phyloP scores from a whole-genome alignment of 805 yeast genomes.

The Metschnikowia similis region DNA sequence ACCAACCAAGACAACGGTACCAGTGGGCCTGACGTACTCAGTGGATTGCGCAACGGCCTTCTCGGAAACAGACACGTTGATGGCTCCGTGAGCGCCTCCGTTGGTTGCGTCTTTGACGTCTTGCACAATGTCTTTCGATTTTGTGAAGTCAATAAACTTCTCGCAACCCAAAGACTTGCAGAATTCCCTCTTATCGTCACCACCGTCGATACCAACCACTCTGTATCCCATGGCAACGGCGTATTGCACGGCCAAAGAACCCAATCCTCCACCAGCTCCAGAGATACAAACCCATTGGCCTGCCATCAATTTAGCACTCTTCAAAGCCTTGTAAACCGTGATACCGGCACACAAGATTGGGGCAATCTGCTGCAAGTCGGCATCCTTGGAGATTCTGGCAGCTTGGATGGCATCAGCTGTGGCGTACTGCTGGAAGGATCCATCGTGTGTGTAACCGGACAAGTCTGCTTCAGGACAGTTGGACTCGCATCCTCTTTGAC shows the following conservation, averaged over 20 bases:
- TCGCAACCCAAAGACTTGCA: conserved; percentile 61
- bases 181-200: conserved; percentile 53
- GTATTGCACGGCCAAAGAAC: conserved; percentile 70
- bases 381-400: conserved; percentile 52
- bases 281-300: conserved; percentile 75
- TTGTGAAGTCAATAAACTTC: conserved; percentile 55
- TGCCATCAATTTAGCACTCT: conserved; percentile 51
- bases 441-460: conserved; percentile 73
- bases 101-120: conserved; percentile 45
- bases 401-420: conserved; percentile 65
- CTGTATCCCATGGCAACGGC: conserved; percentile 70
- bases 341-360: conserved; percentile 68
- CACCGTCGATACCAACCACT: conserved; percentile 71
- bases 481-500: conserved; percentile 42
- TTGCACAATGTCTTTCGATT: conserved; percentile 46
- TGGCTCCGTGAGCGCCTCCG: conserved; percentile 57
- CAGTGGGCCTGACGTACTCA: conserved; percentile 35
- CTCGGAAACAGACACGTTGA: conserved; percentile 51
- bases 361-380: conserved; percentile 53
- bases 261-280: conserved; percentile 83
- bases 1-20: conserved; percentile 43
- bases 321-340: conserved; percentile 65
- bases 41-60: conserved; percentile 45
- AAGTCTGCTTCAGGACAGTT: conserved; percentile 64
- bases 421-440: conserved; percentile 63